Conservation (phyloP, 192 early-diverging fungal species). For the Backusella luteola region DNA sequence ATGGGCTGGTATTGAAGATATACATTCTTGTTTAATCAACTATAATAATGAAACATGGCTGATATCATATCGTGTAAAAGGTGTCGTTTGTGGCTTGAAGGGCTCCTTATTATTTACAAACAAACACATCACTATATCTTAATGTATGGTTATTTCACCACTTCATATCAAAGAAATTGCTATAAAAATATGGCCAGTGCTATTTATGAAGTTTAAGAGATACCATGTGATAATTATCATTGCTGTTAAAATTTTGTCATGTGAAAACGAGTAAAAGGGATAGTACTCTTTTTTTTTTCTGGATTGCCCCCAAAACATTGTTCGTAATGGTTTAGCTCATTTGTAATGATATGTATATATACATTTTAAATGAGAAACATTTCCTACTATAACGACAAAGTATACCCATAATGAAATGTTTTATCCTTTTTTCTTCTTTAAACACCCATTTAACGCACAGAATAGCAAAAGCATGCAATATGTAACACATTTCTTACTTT, state of each 20-base stretch:
- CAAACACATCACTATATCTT: background rate
- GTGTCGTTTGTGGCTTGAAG: no score
- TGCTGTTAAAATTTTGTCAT: background rate
- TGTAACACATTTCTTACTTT: background rate
- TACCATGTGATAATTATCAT: constrained; percentile 1
- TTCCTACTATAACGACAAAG: background rate
- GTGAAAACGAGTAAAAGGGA: background rate
- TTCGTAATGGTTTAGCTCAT: background rate
- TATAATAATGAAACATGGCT: background rate
- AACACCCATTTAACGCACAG: background rate
- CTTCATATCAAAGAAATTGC: background rate
- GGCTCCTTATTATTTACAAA: background rate
- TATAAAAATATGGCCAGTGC: background rate
- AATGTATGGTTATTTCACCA: background rate
- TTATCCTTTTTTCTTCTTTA: background rate
- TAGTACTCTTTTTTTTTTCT: background rate
- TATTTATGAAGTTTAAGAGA: background rate
- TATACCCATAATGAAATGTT: background rate
- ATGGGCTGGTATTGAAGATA: background rate
- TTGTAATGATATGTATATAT: background rate
- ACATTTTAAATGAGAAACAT: background rate
- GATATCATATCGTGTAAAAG: background rate
- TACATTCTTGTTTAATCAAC: background rate
- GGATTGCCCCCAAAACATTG: background rate
- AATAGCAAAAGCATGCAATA: background rate